A percentile compares a stretch with the other conserved stretches of the same genome.
These are phyloP conservation scores for Paracoccidioides brasiliensis DNA, from an alignment of 2,329 filamentous ascomycete species.

Conservation along the genomic window DNA sequence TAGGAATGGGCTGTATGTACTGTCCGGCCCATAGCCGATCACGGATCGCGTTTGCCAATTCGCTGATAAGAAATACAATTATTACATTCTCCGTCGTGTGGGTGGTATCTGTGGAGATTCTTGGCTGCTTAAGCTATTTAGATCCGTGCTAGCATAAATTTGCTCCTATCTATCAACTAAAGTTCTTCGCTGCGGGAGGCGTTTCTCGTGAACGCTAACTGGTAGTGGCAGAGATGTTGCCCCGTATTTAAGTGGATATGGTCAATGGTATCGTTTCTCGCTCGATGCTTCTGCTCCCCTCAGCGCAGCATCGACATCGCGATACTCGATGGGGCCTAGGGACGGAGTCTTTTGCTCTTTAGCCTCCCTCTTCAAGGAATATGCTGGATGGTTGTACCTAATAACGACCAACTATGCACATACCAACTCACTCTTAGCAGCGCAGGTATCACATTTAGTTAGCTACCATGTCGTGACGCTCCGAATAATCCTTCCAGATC, in stretches of 20 bases:
- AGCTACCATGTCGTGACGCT: background rate
- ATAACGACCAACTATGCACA: background rate
- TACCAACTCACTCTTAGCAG: background rate
- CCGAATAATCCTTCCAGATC: background rate
- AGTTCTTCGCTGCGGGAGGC: too few species aligned
- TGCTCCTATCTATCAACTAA: background rate
- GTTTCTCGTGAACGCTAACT: too few species aligned
- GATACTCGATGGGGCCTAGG: background rate
- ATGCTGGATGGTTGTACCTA: background rate
- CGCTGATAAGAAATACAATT: too few species aligned
- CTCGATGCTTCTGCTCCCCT: background rate
- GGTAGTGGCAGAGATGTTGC: too few species aligned
- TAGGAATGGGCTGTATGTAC: too few species aligned
- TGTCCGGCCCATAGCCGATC: too few species aligned
- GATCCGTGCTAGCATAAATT: background rate
- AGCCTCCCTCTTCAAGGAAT: background rate
- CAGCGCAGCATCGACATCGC: background rate
- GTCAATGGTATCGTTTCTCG: too few species aligned
- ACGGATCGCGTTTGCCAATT: too few species aligned
- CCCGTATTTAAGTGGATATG: too few species aligned
- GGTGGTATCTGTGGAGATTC: background rate
- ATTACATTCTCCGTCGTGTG: too few species aligned
- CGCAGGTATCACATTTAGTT: background rate
- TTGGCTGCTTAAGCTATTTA: background rate
- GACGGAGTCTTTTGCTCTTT: background rate